phyloP scores from a whole-genome alignment of 176 grass and related monocot species.

The Microstegium vimineum region DNA sequence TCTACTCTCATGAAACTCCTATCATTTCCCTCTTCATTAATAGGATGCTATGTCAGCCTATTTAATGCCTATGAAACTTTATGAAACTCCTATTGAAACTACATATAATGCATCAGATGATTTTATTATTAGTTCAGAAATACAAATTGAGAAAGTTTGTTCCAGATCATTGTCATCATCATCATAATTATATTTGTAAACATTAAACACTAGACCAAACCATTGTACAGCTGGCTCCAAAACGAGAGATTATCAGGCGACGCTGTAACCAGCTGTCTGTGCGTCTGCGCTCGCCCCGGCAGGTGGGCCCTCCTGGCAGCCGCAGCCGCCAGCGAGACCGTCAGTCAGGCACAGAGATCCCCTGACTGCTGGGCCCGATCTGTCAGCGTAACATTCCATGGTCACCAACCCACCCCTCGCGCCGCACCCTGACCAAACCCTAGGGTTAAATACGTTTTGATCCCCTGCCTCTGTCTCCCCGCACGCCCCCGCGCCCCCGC shows the following conservation, averaged over 20 bases:
- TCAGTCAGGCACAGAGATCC: background rate
- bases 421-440: slow-evolving; percentile 55
- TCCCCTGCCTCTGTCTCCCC: slow-evolving; percentile 3
- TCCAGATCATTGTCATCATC: background rate
- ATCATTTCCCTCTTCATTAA: too few species aligned
- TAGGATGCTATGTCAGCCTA: too few species aligned
- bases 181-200: background rate
- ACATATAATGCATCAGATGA: too few species aligned
- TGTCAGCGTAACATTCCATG: background rate
- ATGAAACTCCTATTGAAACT: too few species aligned
- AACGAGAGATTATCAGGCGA: background rate
- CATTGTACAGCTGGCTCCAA: background rate
- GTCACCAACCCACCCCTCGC: slow-evolving; percentile 11
- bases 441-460: slow-evolving; percentile 74
- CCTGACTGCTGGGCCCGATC: background rate
- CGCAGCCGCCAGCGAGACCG: background rate
- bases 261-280: background rate
- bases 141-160: background rate
- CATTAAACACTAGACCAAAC: background rate
- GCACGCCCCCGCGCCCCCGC: background rate
- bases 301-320: background rate
- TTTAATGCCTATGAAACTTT: too few species aligned
- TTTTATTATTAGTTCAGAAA: too few species aligned
- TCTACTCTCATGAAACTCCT: too few species aligned
- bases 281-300: background rate